phyloP scores from a whole-genome alignment of 495 filamentous ascomycete species.

The Penicillium taxi region DNA sequence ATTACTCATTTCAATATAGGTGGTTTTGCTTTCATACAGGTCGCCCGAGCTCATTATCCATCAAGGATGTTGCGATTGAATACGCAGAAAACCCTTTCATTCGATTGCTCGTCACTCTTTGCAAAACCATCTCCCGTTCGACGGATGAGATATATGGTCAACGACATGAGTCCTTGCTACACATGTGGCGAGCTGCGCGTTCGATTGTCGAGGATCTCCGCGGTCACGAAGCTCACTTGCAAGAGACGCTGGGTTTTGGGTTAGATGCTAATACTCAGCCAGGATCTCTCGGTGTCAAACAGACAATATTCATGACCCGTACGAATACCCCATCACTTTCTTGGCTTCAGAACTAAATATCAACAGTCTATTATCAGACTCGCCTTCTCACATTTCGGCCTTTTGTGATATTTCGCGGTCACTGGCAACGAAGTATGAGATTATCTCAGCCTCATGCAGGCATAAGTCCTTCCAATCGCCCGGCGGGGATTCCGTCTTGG shows the following conservation, averaged over 20 bases:
- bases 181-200: conserved; percentile 37
- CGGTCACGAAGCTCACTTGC: conserved; percentile 21
- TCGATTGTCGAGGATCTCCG: conserved; percentile 32
- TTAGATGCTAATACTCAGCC: conserved; percentile 23
- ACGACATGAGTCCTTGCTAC: conserved; percentile 34
- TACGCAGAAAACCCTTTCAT: conserved; percentile 31
- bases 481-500: conserved; percentile 32
- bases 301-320: conserved; percentile 32
- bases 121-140: conserved; percentile 28
- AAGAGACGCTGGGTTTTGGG: conserved; percentile 28
- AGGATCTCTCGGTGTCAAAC: conserved; percentile 29
- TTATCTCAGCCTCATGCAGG: conserved; percentile 6
- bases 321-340: no score
- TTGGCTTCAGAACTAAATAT: not conserved
- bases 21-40: conserved; percentile 39
- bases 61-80: conserved; percentile 30
- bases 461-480: conserved; percentile 10
- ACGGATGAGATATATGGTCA: conserved; percentile 33
- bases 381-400: conserved; percentile 38
- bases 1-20: conserved; percentile 12
- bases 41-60: conserved; percentile 28
- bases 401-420: conserved; percentile 39
- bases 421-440: conserved; percentile 29
- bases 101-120: conserved; percentile 22
- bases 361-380: conserved; percentile 36